phyloP scores from a whole-genome alignment of 2,329 filamentous ascomycete species.

The Colletotrichum tofieldiae region DNA sequence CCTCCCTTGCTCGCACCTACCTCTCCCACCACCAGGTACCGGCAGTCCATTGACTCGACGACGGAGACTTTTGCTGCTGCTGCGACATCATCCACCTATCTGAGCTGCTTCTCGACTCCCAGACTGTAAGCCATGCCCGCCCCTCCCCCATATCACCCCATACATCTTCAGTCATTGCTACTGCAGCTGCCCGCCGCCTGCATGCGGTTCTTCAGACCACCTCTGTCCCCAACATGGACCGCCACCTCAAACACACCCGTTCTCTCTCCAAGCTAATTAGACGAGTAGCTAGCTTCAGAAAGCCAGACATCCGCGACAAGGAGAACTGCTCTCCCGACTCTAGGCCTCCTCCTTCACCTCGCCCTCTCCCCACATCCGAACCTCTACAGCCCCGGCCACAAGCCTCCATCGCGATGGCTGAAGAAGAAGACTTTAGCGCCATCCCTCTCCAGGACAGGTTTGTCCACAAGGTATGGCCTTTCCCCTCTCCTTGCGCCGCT shows the following conservation, averaged over 20 bases:
- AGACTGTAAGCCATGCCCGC: conserved; percentile 30
- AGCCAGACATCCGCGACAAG: conserved; percentile 26
- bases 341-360: neutral
- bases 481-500: neutral
- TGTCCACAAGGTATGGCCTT: conserved; percentile 79
- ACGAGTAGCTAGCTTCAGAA: conserved; percentile 37
- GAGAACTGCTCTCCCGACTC: conserved; percentile 15
- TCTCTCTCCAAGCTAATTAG: conserved; percentile 40
- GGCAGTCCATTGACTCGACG: conserved; percentile 8
- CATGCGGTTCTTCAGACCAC: conserved; percentile 15
- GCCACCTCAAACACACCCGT: conserved; percentile 35
- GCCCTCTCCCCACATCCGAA: neutral
- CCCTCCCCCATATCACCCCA: conserved; percentile 13
- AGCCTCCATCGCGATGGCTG: conserved; percentile 73
- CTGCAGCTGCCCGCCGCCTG: conserved; percentile 22
- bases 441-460: conserved; percentile 86
- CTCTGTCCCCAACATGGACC: conserved; percentile 18
- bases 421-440: conserved; percentile 88
- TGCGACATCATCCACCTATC: conserved; percentile 30
- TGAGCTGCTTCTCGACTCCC: conserved; percentile 11
- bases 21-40: conserved; percentile 7
- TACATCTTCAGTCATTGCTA: conserved; percentile 11
- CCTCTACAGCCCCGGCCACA: conserved; percentile 4
- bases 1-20: conserved; percentile 1
- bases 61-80: conserved; percentile 16